Base-by-base conservation (phyloP, 192 early-diverging fungal genomes). In the Gaertneriomyces semiglobifer region DNA sequence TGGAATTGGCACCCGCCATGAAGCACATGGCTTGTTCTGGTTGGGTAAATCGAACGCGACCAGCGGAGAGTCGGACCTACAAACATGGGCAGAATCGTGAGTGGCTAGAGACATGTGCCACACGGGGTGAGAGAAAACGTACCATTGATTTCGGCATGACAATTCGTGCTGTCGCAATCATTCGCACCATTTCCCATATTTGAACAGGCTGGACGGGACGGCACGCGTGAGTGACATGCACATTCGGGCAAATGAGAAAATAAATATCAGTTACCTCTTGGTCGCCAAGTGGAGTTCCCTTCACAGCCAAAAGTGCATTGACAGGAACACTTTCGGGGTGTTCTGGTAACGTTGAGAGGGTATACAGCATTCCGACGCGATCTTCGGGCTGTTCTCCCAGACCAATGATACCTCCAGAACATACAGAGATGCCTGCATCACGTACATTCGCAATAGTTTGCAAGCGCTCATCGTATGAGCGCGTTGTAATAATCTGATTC, bases 401-500 rank as follows among this genome's bases (percentile, higher is more conserved):
- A 44, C 91, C 91, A 77, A 92, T 91, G 61, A 92, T 92, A 20
- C 91, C 91, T 42, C 91, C 91, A 6, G 87, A 88, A 76, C 91
- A 92, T 39, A 92, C 89, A 14, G 81, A 84, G 65, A 92, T 89
- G 61, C 91, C 91, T 46, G 88, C 88, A 14, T 87, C 81, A 40
- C 85, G 85, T 38, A 88, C 91, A 69, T 87, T 75, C 4, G 77
- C 71, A 65, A 92, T 84, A 7, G 91, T 92, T 47, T 84, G 74
- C 41, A 92, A 75, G 44, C 90, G 84, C 65, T 93, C 91, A 68
- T 91, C 89, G 62, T 88, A 89, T 43, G 85, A 79, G 53, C 90
- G 83, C 25, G 91, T 91, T 11, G 91, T 90, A 74, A 92, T 92
- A 54, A 92, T 78, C 59, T n/a, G 33, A 8, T 9, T 38, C 33